Base-by-base conservation (phyloP, 345 rosid genomes). In the Schrenkiella parvula region DNA sequence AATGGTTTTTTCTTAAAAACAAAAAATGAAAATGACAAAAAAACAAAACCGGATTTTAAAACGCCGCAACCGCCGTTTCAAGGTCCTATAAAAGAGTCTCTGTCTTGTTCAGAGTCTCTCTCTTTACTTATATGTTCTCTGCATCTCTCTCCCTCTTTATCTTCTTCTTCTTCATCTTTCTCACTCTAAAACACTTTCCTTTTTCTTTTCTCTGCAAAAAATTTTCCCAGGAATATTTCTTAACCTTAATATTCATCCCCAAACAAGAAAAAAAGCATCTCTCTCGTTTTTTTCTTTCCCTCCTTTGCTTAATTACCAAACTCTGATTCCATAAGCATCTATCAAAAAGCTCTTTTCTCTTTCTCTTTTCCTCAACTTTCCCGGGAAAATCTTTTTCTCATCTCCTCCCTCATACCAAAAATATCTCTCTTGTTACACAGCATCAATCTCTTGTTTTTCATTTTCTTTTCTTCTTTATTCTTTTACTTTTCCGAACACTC, bases 1-100 rank as follows among this genome's bases (percentile, higher is more conserved):
- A 17, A 1, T 31, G 15, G 34, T 1, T 2, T 3, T 29, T 15
- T 25, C n/a, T 42, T 13, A 56, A 21, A 31, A 8, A 11, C 2
- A 17, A 29, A 17, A 29, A 64, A 0, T 17, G 2, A 15, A 56
- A 51, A 57, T 73, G 42, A 51, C 37, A 22, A 29, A 22, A 22
- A 18, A 72, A 70, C 13, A 35, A 18, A 64, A 42, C 13, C 14
- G 38, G 35, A 19, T 48, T 48, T 9, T 12, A 56, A 73, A 73
- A 73, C 60, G 53, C 78, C 66, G 60, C 72, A 68, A 75, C 56
- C 41, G 74, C 74, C 79, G 79, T 61, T 75, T 23, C 31, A 68
- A 31, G 51, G 70, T 68, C 65, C 74, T 75, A 75, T 75, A 75
- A 75, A 50, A 52, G 42, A 64, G 71, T 32, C 64, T 43, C 74